Conservation (phyloP, 371 early-diverging fungal genomes). For the Massospora cicadina region DNA sequence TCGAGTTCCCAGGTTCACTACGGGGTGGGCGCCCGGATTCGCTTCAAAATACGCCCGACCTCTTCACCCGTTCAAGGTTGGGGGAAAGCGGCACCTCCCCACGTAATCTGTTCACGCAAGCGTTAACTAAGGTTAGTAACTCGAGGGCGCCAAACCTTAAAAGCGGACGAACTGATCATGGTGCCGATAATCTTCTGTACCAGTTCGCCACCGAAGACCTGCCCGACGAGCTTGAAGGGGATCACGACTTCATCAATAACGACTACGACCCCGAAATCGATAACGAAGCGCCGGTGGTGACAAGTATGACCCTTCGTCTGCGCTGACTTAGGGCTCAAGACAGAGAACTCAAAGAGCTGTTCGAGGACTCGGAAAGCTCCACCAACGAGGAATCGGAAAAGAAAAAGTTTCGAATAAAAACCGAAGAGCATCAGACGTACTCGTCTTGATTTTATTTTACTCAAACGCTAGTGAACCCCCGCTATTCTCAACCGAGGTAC, state of each 20-base stretch:
- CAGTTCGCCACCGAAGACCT: constrained; percentile 4
- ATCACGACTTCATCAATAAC: neutral
- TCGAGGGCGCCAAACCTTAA: too few relatives aligned
- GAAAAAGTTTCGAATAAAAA: neutral
- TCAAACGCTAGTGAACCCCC: neutral
- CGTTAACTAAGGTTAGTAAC: too few relatives aligned
- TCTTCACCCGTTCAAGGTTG: too few relatives aligned
- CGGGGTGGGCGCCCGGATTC: too few relatives aligned
- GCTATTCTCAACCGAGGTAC: neutral
- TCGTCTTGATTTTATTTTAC: neutral
- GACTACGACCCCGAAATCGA: neutral
- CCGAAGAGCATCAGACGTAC: neutral
- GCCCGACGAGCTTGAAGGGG: constrained; percentile 8
- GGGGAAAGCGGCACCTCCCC: too few relatives aligned
- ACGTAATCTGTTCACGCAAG: too few relatives aligned
- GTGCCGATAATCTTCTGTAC: neutral
- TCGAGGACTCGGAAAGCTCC: neutral
- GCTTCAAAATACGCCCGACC: too few relatives aligned
- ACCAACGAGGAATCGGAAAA: neutral
- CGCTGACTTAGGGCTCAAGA: neutral
- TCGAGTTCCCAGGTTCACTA: neutral
- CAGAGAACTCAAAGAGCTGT: constrained; percentile 1
- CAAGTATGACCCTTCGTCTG: neutral
- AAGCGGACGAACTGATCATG: too few relatives aligned
- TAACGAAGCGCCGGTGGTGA: neutral